Conservation (phyloP, 805 yeast species). For the Yamadazyma ubonensis region DNA sequence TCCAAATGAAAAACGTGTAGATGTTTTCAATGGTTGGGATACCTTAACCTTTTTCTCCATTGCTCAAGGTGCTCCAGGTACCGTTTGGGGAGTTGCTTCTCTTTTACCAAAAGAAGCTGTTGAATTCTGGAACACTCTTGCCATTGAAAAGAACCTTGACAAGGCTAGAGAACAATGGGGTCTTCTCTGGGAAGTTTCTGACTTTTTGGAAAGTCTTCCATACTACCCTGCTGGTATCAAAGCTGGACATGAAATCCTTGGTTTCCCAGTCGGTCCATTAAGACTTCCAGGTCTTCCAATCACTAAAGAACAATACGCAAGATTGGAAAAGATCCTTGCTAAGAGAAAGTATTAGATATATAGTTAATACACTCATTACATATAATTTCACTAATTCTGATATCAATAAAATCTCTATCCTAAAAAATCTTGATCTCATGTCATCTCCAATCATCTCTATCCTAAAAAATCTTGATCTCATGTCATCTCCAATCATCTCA, state of each 20-base stretch:
- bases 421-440: no score
- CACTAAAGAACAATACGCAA: slow-evolving; percentile 10
- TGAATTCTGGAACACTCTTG: slow-evolving; percentile 14
- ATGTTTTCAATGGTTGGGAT: slow-evolving; percentile 16
- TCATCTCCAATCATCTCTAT: no score
- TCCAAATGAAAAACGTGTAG: slow-evolving; percentile 6
- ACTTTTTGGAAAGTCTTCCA: slow-evolving; percentile 13
- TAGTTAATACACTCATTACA: no score
- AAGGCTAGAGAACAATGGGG: slow-evolving; percentile 18
- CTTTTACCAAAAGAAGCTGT: slow-evolving; percentile 17
- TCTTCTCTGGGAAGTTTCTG: slow-evolving; percentile 16
- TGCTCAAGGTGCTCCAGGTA: slow-evolving; percentile 15
- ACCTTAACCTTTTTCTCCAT: slow-evolving; percentile 16
- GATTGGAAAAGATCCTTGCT: slow-evolving; percentile 10
- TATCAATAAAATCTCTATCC: no score
- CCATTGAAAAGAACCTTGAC: slow-evolving; percentile 8
- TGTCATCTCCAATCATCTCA: no score
- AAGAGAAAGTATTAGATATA: slow-evolving; percentile 12
- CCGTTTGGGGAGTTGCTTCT: slow-evolving; percentile 17
- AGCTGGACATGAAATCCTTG: slow-evolving; percentile 16
- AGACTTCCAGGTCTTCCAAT: slow-evolving; percentile 17
- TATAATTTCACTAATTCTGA: no score
- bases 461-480: no score
- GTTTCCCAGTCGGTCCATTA: slow-evolving; percentile 15
- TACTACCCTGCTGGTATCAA: slow-evolving; percentile 17